Conservation (phyloP, 148 eudicot species). For the Oxyria digyna region DNA sequence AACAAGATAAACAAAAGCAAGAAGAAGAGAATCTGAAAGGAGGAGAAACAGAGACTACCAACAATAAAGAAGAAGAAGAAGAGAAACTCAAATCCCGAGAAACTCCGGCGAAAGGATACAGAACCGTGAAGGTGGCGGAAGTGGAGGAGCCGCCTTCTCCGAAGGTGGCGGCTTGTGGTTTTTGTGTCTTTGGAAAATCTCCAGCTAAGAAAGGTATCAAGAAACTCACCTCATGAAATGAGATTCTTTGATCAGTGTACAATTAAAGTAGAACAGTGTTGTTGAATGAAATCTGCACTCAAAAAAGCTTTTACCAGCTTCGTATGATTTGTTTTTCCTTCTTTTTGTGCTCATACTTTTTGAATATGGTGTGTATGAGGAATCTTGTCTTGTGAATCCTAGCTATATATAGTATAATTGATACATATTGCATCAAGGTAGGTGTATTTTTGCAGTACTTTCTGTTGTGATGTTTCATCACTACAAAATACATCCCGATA, state of each 20-base stretch:
- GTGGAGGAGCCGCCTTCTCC: slow-evolving; percentile 74
- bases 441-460: too few relatives aligned
- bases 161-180: slow-evolving; percentile 55
- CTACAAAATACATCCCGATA: too few relatives aligned
- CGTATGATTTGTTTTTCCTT: neutral
- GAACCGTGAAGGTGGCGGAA: slow-evolving; percentile 32
- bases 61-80: too few relatives aligned
- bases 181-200: slow-evolving; percentile 35
- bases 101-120: slow-evolving; percentile 2
- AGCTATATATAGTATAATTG: neutral
- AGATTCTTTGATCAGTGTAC: neutral
- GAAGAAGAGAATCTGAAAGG: neutral
- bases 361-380: neutral
- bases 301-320: slow-evolving; percentile 2
- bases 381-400: neutral
- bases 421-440: neutral
- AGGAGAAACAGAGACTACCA: too few relatives aligned
- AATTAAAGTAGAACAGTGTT: neutral
- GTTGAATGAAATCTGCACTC: too few relatives aligned
- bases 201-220: neutral
- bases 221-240: neutral
- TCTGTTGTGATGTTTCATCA: too few relatives aligned
- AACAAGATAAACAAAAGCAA: slow-evolving; percentile 5
- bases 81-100: too few relatives aligned
- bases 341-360: neutral